A percentile compares a stretch with the other conserved stretches of the same genome.
These are phyloP conservation scores for Thamnidium elegans DNA, from an alignment of 192 early-diverging fungal genomes.

Conservation along the genomic window DNA sequence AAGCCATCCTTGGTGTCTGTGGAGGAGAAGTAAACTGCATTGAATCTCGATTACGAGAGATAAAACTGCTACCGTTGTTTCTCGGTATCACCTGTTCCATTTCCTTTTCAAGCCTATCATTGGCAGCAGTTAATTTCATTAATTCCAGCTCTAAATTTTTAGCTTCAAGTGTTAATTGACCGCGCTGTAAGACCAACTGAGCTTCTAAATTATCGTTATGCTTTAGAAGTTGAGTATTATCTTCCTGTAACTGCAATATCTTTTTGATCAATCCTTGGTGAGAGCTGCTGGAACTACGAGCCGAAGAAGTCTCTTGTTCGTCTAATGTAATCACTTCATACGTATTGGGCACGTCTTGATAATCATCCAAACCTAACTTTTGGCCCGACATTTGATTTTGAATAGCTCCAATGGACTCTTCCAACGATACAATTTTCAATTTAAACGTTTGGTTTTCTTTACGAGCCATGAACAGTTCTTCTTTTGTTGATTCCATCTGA, in stretches of 20 bases:
- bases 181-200: slow-evolving; percentile 25
- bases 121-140: slow-evolving; percentile 32
- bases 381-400: background rate
- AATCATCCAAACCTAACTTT: background rate
- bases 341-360: background rate
- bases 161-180: slow-evolving; percentile 21
- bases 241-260: slow-evolving; percentile 17
- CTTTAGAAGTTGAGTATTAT: slow-evolving; percentile 30
- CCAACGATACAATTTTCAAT: background rate
- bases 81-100: slow-evolving; percentile 37
- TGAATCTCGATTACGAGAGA: background rate
- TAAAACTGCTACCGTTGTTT: slow-evolving; percentile 3
- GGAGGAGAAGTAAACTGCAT: slow-evolving; percentile 22
- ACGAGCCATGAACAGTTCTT: background rate
- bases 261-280: slow-evolving; percentile 21
- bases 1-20: slow-evolving; percentile 18
- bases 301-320: background rate
- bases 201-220: slow-evolving; percentile 31
- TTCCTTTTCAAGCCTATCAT: slow-evolving; percentile 38
- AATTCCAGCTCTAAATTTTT: slow-evolving; percentile 32
- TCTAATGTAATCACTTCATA: slow-evolving; percentile 4
- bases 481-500: slow-evolving; percentile 8
- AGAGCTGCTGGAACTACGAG: background rate
- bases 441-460: background rate
- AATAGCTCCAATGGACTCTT: background rate